phyloP scores from a whole-genome alignment of 495 filamentous ascomycete genomes.

The Rhypophila decipiens region DNA sequence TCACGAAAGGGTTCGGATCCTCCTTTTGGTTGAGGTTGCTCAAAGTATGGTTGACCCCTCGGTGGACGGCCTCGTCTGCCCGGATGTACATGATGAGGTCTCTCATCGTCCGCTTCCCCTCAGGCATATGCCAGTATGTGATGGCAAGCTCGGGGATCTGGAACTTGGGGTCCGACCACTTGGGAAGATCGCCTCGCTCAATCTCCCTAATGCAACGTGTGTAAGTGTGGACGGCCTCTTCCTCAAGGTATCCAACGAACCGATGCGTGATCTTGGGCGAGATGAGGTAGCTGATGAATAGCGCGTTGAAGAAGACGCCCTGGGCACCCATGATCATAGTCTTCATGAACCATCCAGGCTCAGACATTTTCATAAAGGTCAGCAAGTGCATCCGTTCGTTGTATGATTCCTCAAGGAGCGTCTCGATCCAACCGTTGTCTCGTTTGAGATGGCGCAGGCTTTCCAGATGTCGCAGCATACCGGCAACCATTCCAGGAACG shows the following conservation, averaged over 20 bases:
- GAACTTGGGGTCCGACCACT: constrained; percentile 64
- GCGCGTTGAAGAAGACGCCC: constrained; percentile 87
- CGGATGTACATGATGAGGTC: constrained; percentile 85
- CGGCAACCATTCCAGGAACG: constrained; percentile 95
- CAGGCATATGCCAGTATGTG: constrained; percentile 88
- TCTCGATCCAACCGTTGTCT: constrained; percentile 98
- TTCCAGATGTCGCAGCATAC: constrained; percentile 83
- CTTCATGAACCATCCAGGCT: constrained; percentile 88
- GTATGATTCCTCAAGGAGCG: constrained; percentile 84
- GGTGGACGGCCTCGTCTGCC: constrained; percentile 86
- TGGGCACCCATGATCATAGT: constrained; percentile 75
- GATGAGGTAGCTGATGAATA: constrained; percentile 85
- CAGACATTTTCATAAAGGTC: constrained; percentile 87
- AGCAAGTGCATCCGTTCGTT: constrained; percentile 97
- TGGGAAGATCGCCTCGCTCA: constrained; percentile 72
- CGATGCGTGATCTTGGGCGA: constrained; percentile 87
- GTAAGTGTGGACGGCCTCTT: constrained; percentile 95
- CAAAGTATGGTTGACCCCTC: constrained; percentile 95
- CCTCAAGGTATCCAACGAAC: constrained; percentile 95
- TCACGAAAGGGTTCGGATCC: constrained; percentile 88
- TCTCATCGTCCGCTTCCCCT: constrained; percentile 71
- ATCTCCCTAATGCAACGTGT: constrained; percentile 79
- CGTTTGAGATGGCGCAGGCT: constrained; percentile 77
- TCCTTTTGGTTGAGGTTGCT: constrained; percentile 72
- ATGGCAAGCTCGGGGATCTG: constrained; percentile 82